A percentile compares a stretch with the other conserved stretches of the same genome.
Conservation (phyloP, 1,284 basidiomycete genomes). For the Boletus hoseneyae region DNA sequence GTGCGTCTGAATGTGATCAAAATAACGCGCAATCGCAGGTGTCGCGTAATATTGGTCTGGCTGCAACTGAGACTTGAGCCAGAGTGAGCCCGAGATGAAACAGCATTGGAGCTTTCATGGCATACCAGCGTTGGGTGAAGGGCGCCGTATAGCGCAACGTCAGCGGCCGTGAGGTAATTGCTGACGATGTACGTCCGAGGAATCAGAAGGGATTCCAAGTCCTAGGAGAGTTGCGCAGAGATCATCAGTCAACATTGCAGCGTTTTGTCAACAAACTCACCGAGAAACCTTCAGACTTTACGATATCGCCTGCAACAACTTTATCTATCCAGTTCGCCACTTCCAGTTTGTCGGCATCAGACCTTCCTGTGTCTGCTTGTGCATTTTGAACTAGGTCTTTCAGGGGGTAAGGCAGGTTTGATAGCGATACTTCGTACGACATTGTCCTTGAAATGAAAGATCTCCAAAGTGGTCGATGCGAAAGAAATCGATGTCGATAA, state of each 20-base stretch:
- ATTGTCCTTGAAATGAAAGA: conserved; percentile 39
- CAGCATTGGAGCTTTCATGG: conserved; percentile 14
- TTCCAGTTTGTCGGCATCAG: conserved; percentile 60
- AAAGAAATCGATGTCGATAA: conserved; percentile 24
- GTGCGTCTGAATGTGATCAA: conserved; percentile 84
- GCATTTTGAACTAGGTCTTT: conserved; percentile 56
- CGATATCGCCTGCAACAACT: conserved; percentile 50
- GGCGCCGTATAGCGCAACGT: conserved; percentile 80
- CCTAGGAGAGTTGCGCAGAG: conserved; percentile 40
- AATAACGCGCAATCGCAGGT: conserved; percentile 87
- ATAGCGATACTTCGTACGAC: conserved; percentile 53
- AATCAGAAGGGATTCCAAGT: conserved; percentile 68
- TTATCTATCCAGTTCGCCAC: conserved; percentile 69
- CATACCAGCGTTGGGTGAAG: conserved; percentile 77
- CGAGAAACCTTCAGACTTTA: conserved; percentile 47
- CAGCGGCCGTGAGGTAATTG: conserved; percentile 82
- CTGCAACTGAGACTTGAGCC: conserved; percentile 58
- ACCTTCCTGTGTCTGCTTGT: conserved; percentile 49
- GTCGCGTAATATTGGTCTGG: conserved; percentile 68
- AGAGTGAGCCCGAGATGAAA: conserved; percentile 13
- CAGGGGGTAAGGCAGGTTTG: conserved; percentile 50
- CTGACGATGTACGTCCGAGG: conserved; percentile 80
- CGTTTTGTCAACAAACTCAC: conserved; percentile 32
- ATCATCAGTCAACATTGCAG: not conserved
- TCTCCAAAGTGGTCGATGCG: conserved; percentile 8